Evolutionary conservation across 306 rosid genomes (phyloP), one percentile per base, ranked within the genome.

Genomic region (Quercus engelmannii): DNA sequence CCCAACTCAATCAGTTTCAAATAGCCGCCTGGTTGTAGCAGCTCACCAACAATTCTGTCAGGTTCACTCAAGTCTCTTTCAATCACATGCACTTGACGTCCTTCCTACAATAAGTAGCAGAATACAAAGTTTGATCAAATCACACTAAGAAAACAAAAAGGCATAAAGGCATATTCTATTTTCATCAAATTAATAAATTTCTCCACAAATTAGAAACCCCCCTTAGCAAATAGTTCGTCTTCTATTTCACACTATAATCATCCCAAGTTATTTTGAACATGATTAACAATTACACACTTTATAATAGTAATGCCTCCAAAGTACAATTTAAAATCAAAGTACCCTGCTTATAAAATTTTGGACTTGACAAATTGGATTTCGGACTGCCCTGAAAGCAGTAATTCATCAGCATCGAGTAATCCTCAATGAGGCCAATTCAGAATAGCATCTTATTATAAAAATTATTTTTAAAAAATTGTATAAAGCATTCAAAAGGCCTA

Each of bases 1-100:
- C 90, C 94, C 82, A 94, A 86, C 69, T 92, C 97, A 55, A 88
- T 63, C 77, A 92, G 78, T 83, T 86, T 91, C 30, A 94, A 85
- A 85, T 94, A 94, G 10, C 98, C 98, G 4, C 98, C 97, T 30
- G 98, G 98, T 80, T 94, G 98, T 43, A 94, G 85, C 74, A 94
- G 80, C 80, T 94, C 98, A 43, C 97, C 97, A 18, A 91, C 97
- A 83, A 92, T 94, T 77, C 97, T 88, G 20, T 91, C 91, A 35
- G 93, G 98, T 77, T 94, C 96, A 52, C 54, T 87, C 83, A 94
- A 86, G 78, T 94, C 98, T 73, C 98, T 90, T 61, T 94, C 98
- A 49, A 94, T 87, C 69, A 88, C 91, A 77, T 87, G 96, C 26
- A 94, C 93, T 70, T 58, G 80, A 23, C 92, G 83, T 72, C 98